Evolutionary conservation across 2,329 filamentous ascomycete species (phyloP).

Genomic region (Aureobasidium mangrovei): DNA sequence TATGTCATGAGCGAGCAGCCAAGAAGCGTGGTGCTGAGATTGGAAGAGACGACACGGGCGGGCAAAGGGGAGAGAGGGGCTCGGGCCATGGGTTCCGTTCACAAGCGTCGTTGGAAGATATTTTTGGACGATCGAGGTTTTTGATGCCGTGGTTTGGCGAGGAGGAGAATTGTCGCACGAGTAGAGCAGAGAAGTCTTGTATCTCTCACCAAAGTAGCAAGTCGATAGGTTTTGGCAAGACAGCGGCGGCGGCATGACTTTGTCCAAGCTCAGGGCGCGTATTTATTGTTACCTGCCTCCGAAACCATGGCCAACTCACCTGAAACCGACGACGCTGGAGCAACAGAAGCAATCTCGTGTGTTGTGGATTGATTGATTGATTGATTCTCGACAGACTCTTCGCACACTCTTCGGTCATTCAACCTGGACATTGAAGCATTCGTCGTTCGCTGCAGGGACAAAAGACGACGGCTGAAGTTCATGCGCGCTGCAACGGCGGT

Average conservation of each 20-base stretch:
- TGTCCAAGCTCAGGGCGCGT: slow-evolving; percentile 6
- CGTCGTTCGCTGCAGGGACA: not conserved
- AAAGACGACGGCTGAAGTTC: not conserved
- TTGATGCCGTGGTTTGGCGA: not conserved
- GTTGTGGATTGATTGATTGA: not conserved
- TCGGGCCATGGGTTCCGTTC: too few species aligned
- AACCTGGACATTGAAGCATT: not conserved
- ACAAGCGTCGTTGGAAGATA: not conserved
- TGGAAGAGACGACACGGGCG: too few species aligned
- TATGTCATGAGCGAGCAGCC: too few species aligned
- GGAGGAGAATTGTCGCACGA: not conserved
- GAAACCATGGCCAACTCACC: slow-evolving; percentile 2
- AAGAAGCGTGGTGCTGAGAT: too few species aligned
- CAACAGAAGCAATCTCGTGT: not conserved
- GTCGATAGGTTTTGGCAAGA: not conserved
- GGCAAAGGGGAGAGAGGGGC: too few species aligned
- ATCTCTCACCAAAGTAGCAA: not conserved
- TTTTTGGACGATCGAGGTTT: not conserved
- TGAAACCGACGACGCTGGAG: slow-evolving; percentile 4
- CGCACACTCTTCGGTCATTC: not conserved
- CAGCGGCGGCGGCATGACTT: not conserved
- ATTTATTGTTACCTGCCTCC: not conserved
- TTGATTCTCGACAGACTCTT: not conserved
- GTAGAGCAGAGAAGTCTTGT: not conserved
- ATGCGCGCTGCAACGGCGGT: not conserved